These are phyloP conservation scores for Amanita phalloides DNA, from an alignment of 768 basidiomycete species.

Conservation along the genomic window DNA sequence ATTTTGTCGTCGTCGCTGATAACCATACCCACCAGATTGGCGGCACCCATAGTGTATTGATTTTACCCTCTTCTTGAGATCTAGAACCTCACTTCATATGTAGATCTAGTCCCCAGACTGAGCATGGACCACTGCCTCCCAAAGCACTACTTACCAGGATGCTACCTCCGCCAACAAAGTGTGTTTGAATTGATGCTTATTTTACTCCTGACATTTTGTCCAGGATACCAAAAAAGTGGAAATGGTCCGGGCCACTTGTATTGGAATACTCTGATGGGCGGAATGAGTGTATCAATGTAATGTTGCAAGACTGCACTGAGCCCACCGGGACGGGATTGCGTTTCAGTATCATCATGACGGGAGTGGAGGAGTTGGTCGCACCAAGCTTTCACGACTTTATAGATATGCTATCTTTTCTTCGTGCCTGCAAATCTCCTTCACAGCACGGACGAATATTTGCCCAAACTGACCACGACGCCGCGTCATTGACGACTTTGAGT, in stretches of 20 bases:
- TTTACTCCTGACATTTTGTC: background rate
- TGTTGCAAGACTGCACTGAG: slow-evolving; percentile 34
- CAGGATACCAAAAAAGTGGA: slow-evolving; percentile 54
- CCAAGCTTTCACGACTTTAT: slow-evolving; percentile 35
- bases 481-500: slow-evolving; percentile 28
- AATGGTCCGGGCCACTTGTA: slow-evolving; percentile 50
- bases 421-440: slow-evolving; percentile 35
- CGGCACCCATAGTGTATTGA: slow-evolving; percentile 23
- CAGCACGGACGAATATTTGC: slow-evolving; percentile 45
- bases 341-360: slow-evolving; percentile 30
- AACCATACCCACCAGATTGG: slow-evolving; percentile 14
- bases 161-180: slow-evolving; percentile 13
- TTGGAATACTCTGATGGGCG: slow-evolving; percentile 24
- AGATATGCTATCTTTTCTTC: slow-evolving; percentile 36
- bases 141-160: slow-evolving; percentile 10
- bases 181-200: background rate
- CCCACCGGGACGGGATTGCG: slow-evolving; percentile 28
- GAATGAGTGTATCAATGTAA: slow-evolving; percentile 36
- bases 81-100: background rate
- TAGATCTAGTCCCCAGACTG: slow-evolving; percentile 15
- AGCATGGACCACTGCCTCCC: slow-evolving; percentile 15
- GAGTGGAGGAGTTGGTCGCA: slow-evolving; percentile 28
- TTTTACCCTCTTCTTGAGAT: background rate
- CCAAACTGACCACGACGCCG: slow-evolving; percentile 25
- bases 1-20: background rate